Evolutionary conservation across 345 rosid species (phyloP), one percentile per base, ranked within the genome.

Genomic region (Euphorbia peplus): DNA sequence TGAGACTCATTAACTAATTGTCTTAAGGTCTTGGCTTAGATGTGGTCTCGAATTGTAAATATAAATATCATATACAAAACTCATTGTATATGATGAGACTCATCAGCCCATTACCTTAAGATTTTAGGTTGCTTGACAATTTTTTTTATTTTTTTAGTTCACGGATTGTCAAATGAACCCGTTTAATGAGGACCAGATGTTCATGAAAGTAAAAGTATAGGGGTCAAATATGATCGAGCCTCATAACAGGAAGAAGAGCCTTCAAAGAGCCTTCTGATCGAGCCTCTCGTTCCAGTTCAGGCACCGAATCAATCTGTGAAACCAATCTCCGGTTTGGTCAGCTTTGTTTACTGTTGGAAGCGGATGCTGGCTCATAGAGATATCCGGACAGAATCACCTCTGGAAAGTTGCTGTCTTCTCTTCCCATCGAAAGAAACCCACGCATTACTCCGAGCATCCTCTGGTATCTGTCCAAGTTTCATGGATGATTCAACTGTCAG

Each of bases 351-450:
- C 96, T 0, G 97, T 95, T 14, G 97, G 96, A 66, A 95, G 89
- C 0, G 99, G 99, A 73, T 91, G 97, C 83, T 91, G 75, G 86
- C 99, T 95, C 99, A 95, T 95, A 32, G 60, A n/a, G n/a, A 83
- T 78, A 95, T 90, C 67, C 85, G 77, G 70, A 95, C 91, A 10
- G 95, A 90, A 82, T 95, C 93, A 60, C 97, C 99, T 59, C 97
- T 87, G 1, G 97, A 95, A 44, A 95, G 96, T 75, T 95, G 97
- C 64, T 91, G 99, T 80, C 97, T 84, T 81, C 99, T 85, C 87
- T 88, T 91, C 75, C 99, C 99, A 72, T 95, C 97, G 59, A 91
- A 95, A 18, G 99, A 95, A 74, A 91, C 97, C 99, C 97, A 95
- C n/a, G 93, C 96, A 81, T 90, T 95, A 73, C 96, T 95, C 74